Evolutionary conservation across 805 yeast genomes (phyloP).

Genomic region (Metschnikowia amazonensis): DNA sequence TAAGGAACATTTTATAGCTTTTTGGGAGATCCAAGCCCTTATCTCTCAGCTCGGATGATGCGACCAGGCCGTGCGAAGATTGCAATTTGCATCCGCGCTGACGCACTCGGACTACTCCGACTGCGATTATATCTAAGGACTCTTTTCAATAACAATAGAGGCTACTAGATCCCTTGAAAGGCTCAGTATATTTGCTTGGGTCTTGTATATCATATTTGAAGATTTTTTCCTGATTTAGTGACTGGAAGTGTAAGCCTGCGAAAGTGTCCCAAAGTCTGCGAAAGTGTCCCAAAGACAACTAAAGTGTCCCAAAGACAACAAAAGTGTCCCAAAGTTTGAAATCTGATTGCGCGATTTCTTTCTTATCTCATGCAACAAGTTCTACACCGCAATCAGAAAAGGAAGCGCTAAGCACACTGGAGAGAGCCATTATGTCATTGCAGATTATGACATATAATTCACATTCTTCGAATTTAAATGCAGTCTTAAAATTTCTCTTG

Average conservation of each 20-base stretch:
- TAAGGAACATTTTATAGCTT: background rate
- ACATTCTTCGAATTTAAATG: background rate
- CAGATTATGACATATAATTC: background rate
- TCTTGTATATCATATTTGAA: background rate
- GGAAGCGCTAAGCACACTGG: background rate
- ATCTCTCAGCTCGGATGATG: slow-evolving; percentile 1
- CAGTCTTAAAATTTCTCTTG: background rate
- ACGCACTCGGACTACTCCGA: background rate
- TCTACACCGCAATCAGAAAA: background rate
- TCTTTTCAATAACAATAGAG: background rate
- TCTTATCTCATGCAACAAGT: background rate
- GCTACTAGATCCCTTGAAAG: background rate
- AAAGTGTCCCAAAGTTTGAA: background rate
- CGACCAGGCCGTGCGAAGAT: background rate
- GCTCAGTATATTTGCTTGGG: background rate
- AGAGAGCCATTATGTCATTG: background rate
- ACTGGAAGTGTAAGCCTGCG: background rate
- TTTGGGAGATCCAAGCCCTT: background rate
- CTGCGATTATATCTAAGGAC: background rate
- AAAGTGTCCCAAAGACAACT: slow-evolving; percentile 7
- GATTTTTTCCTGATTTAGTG: background rate
- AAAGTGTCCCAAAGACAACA: background rate
- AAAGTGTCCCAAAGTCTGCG: slow-evolving; percentile 7
- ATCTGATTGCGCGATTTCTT: background rate
- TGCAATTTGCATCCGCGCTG: background rate